phyloP scores from a whole-genome alignment of 1,284 basidiomycete genomes.

The Acaromyces ingoldii region DNA sequence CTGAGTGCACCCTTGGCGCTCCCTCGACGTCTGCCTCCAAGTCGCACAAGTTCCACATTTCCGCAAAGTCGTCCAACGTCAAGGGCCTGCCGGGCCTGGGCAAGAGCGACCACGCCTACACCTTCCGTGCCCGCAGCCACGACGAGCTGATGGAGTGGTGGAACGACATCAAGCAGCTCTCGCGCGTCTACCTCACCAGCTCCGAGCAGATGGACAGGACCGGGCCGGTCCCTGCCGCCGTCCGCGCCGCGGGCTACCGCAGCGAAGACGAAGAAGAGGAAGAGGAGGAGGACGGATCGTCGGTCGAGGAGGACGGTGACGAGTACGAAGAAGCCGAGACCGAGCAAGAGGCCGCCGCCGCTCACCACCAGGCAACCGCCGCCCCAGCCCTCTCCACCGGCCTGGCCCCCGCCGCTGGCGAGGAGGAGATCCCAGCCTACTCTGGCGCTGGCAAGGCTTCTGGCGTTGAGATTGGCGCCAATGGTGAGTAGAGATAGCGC shows the following conservation, averaged over 20 bases:
- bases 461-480: slow-evolving; percentile 59
- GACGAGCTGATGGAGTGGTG: slow-evolving; percentile 99
- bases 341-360: slow-evolving; percentile 16
- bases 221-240: slow-evolving; percentile 88
- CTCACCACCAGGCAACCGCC: slow-evolving; percentile 12
- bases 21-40: slow-evolving; percentile 68
- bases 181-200: slow-evolving; percentile 89
- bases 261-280: slow-evolving; percentile 58
- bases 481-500: slow-evolving; percentile 53
- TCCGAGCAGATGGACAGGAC: slow-evolving; percentile 88
- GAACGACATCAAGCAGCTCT: slow-evolving; percentile 96
- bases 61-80: slow-evolving; percentile 63
- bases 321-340: slow-evolving; percentile 55
- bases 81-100: slow-evolving; percentile 58
- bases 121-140: slow-evolving; percentile 79
- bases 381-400: slow-evolving; percentile 34
- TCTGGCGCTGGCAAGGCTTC: slow-evolving; percentile 44
- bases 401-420: slow-evolving; percentile 21
- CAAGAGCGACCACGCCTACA: slow-evolving; percentile 67
- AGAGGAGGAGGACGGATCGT: slow-evolving; percentile 66
- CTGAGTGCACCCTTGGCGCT: slow-evolving; percentile 90
- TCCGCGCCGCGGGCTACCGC: slow-evolving; percentile 77
- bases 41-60: slow-evolving; percentile 96
- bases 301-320: slow-evolving; percentile 66
- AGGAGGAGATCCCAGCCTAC: slow-evolving; percentile 51